These are phyloP conservation scores for Erysiphe pulchra DNA, from an alignment of 2,329 filamentous ascomycete species.

Conservation along the genomic window DNA sequence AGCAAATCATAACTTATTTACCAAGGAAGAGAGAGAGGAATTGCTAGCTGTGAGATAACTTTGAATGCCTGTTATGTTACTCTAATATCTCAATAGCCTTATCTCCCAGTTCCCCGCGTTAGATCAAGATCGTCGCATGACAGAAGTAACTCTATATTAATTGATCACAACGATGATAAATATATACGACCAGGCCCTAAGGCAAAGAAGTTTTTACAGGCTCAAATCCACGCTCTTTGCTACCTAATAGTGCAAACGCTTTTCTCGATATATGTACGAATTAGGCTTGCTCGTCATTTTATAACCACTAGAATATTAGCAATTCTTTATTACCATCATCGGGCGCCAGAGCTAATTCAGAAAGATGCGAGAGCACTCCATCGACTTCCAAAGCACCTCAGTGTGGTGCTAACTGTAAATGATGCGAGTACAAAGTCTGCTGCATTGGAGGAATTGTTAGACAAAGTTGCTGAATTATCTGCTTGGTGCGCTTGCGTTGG, in stretches of 20 bases:
- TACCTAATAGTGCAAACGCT: conserved; percentile 50
- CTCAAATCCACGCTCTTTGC: conserved; percentile 37
- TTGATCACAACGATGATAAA: conserved; percentile 8
- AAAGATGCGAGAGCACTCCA: conserved; percentile 55
- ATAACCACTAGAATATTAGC: conserved; percentile 55
- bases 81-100: conserved; percentile 10
- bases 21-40: conserved; percentile 19
- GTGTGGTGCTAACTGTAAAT: conserved; percentile 57
- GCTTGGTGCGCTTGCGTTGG: conserved; percentile 84
- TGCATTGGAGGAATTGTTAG: conserved; percentile 59
- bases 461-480: conserved; percentile 73
- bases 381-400: conserved; percentile 62
- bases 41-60: conserved; percentile 18
- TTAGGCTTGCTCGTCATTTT: conserved; percentile 55
- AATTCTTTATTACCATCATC: conserved; percentile 82
- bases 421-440: conserved; percentile 41
- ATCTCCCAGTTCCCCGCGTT: conserved; percentile 11
- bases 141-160: conserved; percentile 9
- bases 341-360: conserved; percentile 75
- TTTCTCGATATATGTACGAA: conserved; percentile 70
- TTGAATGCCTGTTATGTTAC: not conserved
- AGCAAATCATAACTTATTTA: conserved; percentile 17
- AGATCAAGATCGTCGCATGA: conserved; percentile 5
- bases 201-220: conserved; percentile 32
- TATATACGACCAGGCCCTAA: conserved; percentile 19